Evolutionary conservation across 2,329 filamentous ascomycete genomes (phyloP), one percentile per base, ranked within the genome.

Genomic region (Penicillium sp.): DNA sequence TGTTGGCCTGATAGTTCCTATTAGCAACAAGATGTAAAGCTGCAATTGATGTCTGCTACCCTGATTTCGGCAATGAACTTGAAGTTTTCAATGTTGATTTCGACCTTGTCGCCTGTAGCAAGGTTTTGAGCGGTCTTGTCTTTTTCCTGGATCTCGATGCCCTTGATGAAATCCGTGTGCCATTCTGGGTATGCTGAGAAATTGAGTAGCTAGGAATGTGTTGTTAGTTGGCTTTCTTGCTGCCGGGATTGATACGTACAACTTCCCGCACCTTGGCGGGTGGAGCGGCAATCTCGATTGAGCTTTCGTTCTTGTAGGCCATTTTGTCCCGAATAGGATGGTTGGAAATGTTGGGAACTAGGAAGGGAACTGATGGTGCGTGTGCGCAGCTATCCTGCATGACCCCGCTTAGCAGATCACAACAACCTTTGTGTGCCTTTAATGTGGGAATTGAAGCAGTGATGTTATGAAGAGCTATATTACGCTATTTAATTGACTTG

Each of bases 251-350:
- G 18, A 9, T 26, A 57, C 54, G 18, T 57, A 62, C 60, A 24
- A 60, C 47, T 27, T 61, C 58, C n/a, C 59, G 60, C 50, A 61
- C 60, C 42, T 56, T 61, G 3, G 56, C 38, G 11, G 59, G 59
- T 4, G 58, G 49, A 3, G 55, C 59, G 14, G 51, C 54, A 16
- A 60, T 61, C 27, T 62, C 55, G 6, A 61, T 59, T 4, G 51
- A 47, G 41, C 53, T 59, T 42, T 58, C 52, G 31, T 58, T 54
- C 18, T 45, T 45, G 26, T 36, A 29, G 29, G 49, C 42, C 60
- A 61, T 58, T 18, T 27, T 51, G 43, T 28, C 7, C 22, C 7
- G 6, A 22, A 20, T 39, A 23, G 24, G 11, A n/a, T 16, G 42
- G 14, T 13, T 38, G 32, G 14, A 24, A 34, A 22, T 18, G n/a